phyloP scores from a whole-genome alignment of 139 green algal species.

The Diplosphaera chodatii region DNA sequence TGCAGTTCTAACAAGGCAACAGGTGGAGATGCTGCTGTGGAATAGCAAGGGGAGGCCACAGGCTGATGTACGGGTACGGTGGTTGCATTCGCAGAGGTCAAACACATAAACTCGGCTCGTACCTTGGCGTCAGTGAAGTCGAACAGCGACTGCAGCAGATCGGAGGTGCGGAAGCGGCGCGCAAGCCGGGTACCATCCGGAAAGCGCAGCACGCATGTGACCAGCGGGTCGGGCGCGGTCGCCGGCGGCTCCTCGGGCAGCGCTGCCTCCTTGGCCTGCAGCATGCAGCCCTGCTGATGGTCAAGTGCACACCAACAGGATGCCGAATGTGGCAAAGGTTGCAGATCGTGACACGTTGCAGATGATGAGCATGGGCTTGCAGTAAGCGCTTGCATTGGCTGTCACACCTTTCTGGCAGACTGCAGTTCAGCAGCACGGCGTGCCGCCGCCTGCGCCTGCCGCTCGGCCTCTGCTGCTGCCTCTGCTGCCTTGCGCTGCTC shows the following conservation, averaged over 20 bases:
- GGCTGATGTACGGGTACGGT: too few relatives aligned
- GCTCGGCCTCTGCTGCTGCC: slow-evolving; percentile 13
- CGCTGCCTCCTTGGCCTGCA: slow-evolving; percentile 22
- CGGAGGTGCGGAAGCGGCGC: slow-evolving; percentile 43
- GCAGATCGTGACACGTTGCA: too few relatives aligned
- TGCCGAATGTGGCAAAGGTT: too few relatives aligned
- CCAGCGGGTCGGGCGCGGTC: slow-evolving; percentile 2
- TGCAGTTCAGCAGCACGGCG: slow-evolving; percentile 7
- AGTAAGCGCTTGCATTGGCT: too few relatives aligned
- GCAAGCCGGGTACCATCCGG: slow-evolving; percentile 50
- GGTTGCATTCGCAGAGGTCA: neutral
- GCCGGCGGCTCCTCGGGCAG: slow-evolving; percentile 44
- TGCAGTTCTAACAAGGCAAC: too few relatives aligned
- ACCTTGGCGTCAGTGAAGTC: slow-evolving; percentile 61
- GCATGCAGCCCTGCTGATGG: too few relatives aligned
- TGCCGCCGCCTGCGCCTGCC: slow-evolving; percentile 16
- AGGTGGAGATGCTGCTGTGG: too few relatives aligned
- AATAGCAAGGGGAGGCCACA: too few relatives aligned
- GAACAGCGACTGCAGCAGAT: slow-evolving; percentile 44
- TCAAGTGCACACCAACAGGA: too few relatives aligned
- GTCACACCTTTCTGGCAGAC: slow-evolving; percentile 2
- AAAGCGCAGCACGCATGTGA: slow-evolving; percentile 52
- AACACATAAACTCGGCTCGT: neutral
- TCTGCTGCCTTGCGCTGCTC: neutral
- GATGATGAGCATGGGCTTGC: too few relatives aligned